These are phyloP conservation scores for Gentiana macrophylla DNA, from an alignment of 257 asterid species.

Conservation along the genomic window DNA sequence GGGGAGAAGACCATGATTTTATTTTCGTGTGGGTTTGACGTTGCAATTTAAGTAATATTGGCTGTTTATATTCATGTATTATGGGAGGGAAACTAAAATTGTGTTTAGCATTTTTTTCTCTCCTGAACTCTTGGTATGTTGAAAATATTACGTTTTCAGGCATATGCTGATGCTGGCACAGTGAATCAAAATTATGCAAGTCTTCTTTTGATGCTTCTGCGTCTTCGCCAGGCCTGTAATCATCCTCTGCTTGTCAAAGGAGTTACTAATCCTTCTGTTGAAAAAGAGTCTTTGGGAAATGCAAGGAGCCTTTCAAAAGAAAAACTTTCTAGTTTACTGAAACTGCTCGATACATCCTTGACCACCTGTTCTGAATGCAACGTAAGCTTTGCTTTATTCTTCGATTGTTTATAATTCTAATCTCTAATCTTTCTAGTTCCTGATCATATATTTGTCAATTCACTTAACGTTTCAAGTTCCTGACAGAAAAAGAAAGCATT, in stretches of 20 bases:
- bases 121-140: too few relatives aligned
- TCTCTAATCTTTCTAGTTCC: background rate
- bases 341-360: constrained; percentile 46
- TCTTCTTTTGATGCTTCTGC: constrained; percentile 79
- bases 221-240: constrained; percentile 98
- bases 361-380: constrained; percentile 65
- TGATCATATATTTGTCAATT: background rate
- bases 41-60: background rate
- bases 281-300: constrained; percentile 49
- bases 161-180: constrained; percentile 97
- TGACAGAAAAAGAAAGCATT: background rate
- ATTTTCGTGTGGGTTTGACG: too few relatives aligned
- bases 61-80: background rate
- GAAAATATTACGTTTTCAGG: constrained; percentile 31
- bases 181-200: constrained; percentile 88
- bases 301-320: constrained; percentile 56
- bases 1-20: too few relatives aligned
- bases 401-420: background rate
- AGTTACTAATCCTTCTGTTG: constrained; percentile 46
- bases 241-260: constrained; percentile 93
- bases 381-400: constrained; percentile 31
- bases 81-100: too few relatives aligned
- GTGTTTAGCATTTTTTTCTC: too few relatives aligned
- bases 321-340: constrained; percentile 36
- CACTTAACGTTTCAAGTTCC: background rate